Conservation (phyloP, 805 yeast species). For the Saccharomyces eubayanus region DNA sequence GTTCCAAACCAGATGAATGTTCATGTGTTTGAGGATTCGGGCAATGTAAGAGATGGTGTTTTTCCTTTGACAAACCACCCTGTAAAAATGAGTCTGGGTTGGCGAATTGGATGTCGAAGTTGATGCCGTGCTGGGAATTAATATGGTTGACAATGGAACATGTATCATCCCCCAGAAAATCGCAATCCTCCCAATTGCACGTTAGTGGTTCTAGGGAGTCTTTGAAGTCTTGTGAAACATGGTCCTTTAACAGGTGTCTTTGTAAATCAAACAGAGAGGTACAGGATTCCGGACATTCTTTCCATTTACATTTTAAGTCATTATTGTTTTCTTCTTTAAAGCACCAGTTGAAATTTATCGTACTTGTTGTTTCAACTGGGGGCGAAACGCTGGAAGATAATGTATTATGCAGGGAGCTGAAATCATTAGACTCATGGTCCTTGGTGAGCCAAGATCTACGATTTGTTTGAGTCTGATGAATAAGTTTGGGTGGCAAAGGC, state of each 20-base stretch:
- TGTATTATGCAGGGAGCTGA: background rate
- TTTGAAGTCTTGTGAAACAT: conserved; percentile 29
- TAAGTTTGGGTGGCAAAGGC: background rate
- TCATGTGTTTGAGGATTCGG: background rate
- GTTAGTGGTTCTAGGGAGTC: background rate
- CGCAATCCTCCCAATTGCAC: conserved; percentile 77
- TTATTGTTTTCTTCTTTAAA: conserved; percentile 18
- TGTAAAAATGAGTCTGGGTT: conserved; percentile 8
- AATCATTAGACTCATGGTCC: background rate
- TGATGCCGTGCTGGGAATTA: conserved; percentile 38
- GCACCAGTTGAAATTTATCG: conserved; percentile 40
- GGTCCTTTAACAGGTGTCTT: conserved; percentile 46
- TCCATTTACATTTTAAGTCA: conserved; percentile 56
- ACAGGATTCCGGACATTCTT: conserved; percentile 43
- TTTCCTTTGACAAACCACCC: conserved; percentile 2
- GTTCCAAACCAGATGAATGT: background rate
- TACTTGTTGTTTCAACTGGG: conserved; percentile 6
- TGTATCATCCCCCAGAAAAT: conserved; percentile 45
- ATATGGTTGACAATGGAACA: conserved; percentile 53
- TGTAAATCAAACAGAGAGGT: conserved; percentile 36
- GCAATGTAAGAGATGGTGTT: conserved; percentile 11
- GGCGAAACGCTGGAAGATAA: background rate
- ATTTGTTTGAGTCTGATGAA: background rate
- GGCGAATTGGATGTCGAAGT: conserved; percentile 24
- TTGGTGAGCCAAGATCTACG: background rate